Percentiles rank a stretch among this genome's conserved stretches.
These are phyloP conservation scores for Isatis tinctoria DNA, from an alignment of 345 rosid species.

Conservation along the genomic window DNA sequence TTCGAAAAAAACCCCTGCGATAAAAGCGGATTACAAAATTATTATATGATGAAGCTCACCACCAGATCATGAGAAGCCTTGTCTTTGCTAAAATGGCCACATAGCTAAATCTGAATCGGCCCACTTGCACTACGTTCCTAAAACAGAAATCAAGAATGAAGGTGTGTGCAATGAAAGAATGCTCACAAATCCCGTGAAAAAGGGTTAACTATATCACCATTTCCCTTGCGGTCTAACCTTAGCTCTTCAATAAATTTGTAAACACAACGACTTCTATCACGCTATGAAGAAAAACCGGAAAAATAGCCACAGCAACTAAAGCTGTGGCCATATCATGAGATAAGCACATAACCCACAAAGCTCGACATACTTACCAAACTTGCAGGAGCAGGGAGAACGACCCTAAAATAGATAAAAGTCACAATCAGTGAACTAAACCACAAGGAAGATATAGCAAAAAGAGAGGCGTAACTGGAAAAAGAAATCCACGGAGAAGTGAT, in stretches of 20 bases:
- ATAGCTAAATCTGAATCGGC: not conserved
- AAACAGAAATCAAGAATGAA: not conserved
- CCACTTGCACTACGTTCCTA: not conserved
- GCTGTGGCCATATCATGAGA: not conserved
- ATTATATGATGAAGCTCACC: not conserved
- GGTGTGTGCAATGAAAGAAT: not conserved
- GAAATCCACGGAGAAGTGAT: not conserved
- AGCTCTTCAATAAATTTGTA: not conserved
- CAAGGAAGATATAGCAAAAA: not conserved
- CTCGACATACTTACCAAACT: constrained; percentile 23
- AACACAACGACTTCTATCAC: not conserved
- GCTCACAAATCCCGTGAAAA: not conserved
- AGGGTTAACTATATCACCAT: not conserved
- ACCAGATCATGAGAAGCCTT: not conserved
- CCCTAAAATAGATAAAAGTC: constrained; percentile 11
- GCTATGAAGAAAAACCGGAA: not conserved
- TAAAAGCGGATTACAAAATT: not conserved
- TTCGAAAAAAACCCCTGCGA: constrained; percentile 55
- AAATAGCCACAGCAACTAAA: not conserved
- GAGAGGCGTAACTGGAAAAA: not conserved
- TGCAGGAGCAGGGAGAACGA: constrained; percentile 21
- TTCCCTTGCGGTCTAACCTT: not conserved
- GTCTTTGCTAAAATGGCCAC: too few relatives aligned
- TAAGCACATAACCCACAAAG: not conserved
- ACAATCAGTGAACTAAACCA: constrained; percentile 8